Conservation (phyloP, 768 basidiomycete genomes). For the Suillus occidentalis region DNA sequence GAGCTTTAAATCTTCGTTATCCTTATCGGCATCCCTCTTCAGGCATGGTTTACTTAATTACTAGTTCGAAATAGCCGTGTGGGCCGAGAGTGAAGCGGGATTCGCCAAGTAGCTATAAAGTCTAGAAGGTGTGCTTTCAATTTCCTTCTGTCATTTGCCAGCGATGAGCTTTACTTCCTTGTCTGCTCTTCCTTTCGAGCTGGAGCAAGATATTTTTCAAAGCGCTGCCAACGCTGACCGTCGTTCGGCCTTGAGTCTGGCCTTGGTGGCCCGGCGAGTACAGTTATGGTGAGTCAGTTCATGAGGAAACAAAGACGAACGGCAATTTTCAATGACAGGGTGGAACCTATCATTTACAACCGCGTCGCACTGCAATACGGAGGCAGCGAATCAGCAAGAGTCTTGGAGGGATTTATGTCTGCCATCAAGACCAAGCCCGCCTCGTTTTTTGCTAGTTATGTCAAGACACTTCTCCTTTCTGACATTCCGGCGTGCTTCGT, state of each 20-base stretch:
- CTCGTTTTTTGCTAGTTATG: neutral
- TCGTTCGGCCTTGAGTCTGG: neutral
- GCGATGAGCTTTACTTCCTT: neutral
- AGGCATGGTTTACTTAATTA: neutral
- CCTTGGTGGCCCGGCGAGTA: neutral
- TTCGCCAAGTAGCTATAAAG: neutral
- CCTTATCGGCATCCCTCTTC: neutral
- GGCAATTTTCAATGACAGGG: neutral
- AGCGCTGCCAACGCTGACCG: neutral
- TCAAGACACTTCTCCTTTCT: conserved; percentile 1
- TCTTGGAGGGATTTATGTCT: neutral
- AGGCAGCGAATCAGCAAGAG: neutral
- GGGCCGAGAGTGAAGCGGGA: neutral
- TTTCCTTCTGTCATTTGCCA: neutral
- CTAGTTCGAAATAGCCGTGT: neutral
- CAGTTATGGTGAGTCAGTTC: neutral
- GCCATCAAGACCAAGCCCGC: neutral
- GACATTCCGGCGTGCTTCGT: neutral
- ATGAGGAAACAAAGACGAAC: neutral
- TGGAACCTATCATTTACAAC: neutral
- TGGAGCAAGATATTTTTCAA: conserved; percentile 2
- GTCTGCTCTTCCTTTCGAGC: conserved; percentile 1
- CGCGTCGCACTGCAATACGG: neutral
- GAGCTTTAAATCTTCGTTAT: neutral
- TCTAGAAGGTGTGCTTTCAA: neutral